phyloP scores from a whole-genome alignment of 2,329 filamentous ascomycete genomes.

The Alternaria solani region DNA sequence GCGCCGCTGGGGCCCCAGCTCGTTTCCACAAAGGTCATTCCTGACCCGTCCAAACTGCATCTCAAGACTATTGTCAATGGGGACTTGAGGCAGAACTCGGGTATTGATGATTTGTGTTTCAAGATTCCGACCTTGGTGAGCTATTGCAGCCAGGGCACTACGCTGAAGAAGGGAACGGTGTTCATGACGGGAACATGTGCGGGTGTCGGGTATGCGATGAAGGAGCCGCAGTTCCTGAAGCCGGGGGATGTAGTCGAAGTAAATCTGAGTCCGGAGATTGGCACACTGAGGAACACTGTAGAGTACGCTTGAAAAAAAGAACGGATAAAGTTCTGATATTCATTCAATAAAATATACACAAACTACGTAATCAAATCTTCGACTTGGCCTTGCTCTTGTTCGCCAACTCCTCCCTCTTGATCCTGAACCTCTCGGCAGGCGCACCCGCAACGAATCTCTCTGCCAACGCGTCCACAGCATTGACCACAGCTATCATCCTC shows the following conservation, averaged over 20 bases:
- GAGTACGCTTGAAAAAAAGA: constrained; percentile 33
- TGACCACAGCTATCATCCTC: constrained; percentile 58
- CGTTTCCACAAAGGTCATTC: constrained; percentile 54
- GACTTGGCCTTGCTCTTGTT: constrained; percentile 43
- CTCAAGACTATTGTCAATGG: constrained; percentile 61
- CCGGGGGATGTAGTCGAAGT: constrained; percentile 48
- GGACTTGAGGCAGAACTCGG: constrained; percentile 57
- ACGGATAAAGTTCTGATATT: not conserved
- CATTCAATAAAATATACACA: not conserved
- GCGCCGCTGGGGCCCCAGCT: constrained; percentile 63
- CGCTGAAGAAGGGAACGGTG: constrained; percentile 58
- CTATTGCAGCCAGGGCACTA: constrained; percentile 57
- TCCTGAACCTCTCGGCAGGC: constrained; percentile 55
- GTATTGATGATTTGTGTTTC: constrained; percentile 60
- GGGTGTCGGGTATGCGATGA: constrained; percentile 55
- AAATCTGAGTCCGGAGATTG: constrained; percentile 37
- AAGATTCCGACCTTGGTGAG: constrained; percentile 56
- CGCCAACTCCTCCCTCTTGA: constrained; percentile 50
- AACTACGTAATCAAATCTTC: constrained; percentile 33
- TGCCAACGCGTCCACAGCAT: constrained; percentile 58
- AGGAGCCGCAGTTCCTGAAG: constrained; percentile 47
- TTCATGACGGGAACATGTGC: constrained; percentile 60
- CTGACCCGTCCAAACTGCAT: constrained; percentile 54
- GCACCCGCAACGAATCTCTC: constrained; percentile 60
- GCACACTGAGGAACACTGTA: constrained; percentile 45